These are phyloP conservation scores for Leccinum proliferum DNA, from an alignment of 1,284 basidiomycete species.

Conservation along the genomic window DNA sequence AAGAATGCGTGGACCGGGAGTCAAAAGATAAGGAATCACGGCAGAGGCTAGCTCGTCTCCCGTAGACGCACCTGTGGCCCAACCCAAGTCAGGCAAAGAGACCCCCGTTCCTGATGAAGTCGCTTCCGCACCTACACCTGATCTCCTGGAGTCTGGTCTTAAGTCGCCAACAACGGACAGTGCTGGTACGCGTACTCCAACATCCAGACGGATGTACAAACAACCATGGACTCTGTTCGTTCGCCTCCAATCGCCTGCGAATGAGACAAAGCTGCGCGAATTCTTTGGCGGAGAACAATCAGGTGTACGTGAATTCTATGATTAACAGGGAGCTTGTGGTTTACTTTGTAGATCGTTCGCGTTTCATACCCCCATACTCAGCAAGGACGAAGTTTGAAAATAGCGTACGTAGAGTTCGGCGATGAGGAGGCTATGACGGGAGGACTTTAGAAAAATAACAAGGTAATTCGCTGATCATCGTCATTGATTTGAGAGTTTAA, in stretches of 20 bases:
- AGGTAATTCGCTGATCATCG: conserved; percentile 39
- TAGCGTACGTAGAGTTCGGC: conserved; percentile 84
- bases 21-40: conserved; percentile 32
- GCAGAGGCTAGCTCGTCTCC: conserved; percentile 21
- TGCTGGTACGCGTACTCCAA: conserved; percentile 62
- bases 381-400: conserved; percentile 44
- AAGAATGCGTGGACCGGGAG: conserved; percentile 36
- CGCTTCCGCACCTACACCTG: conserved; percentile 26
- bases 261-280: conserved; percentile 66
- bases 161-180: conserved; percentile 51
- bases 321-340: not conserved
- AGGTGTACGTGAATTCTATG: conserved; percentile 41
- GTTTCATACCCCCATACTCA: conserved; percentile 56
- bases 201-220: conserved; percentile 52
- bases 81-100: conserved; percentile 37
- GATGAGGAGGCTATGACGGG: conserved; percentile 79
- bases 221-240: conserved; percentile 86
- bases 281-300: conserved; percentile 69
- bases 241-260: conserved; percentile 54
- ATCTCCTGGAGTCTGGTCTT: conserved; percentile 36
- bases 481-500: not conserved
- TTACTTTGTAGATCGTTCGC: conserved; percentile 54
- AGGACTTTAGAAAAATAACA: conserved; percentile 65
- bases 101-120: conserved; percentile 33
- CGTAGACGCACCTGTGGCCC: conserved; percentile 17